Percentiles rank a stretch among this genome's conserved stretches.
These are phyloP conservation scores for Euphrasia confusa DNA, from an alignment of 257 asterid genomes.

Conservation along the genomic window DNA sequence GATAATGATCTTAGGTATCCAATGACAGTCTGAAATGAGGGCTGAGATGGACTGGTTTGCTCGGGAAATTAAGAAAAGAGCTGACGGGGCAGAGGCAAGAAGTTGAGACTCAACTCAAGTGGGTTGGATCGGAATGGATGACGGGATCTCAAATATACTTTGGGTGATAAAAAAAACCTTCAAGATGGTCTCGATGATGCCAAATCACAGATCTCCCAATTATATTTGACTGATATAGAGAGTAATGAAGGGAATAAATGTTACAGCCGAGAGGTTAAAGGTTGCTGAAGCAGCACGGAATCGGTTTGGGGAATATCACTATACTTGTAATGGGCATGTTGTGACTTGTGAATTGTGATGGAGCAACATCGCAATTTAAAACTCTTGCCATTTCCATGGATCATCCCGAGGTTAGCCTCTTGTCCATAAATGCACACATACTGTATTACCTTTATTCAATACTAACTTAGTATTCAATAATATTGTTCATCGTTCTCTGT, in stretches of 20 bases:
- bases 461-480: too few relatives aligned
- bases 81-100: slow-evolving; percentile 71
- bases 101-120: too few relatives aligned
- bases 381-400: too few relatives aligned
- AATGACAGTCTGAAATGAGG: slow-evolving; percentile 78
- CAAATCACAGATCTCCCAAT: slow-evolving; percentile 77
- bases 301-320: slow-evolving; percentile 59
- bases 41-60: slow-evolving; percentile 78
- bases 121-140: slow-evolving; percentile 95
- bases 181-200: slow-evolving; percentile 88
- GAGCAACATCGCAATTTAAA: too few relatives aligned
- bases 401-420: too few relatives aligned
- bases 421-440: too few relatives aligned
- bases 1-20: slow-evolving; percentile 26
- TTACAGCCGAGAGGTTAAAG: slow-evolving; percentile 81
- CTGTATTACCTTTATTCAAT: too few relatives aligned
- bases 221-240: slow-evolving; percentile 61
- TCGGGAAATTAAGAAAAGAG: slow-evolving; percentile 87
- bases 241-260: slow-evolving; percentile 81
- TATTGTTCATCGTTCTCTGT: too few relatives aligned
- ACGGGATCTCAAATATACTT: slow-evolving; percentile 67
- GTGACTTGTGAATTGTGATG: too few relatives aligned
- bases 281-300: slow-evolving; percentile 83
- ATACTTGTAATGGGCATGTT: too few relatives aligned
- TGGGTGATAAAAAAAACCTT: slow-evolving; percentile 61